Evolutionary conservation across 2,329 filamentous ascomycete species (phyloP).

Genomic region (Microsporum canis): DNA sequence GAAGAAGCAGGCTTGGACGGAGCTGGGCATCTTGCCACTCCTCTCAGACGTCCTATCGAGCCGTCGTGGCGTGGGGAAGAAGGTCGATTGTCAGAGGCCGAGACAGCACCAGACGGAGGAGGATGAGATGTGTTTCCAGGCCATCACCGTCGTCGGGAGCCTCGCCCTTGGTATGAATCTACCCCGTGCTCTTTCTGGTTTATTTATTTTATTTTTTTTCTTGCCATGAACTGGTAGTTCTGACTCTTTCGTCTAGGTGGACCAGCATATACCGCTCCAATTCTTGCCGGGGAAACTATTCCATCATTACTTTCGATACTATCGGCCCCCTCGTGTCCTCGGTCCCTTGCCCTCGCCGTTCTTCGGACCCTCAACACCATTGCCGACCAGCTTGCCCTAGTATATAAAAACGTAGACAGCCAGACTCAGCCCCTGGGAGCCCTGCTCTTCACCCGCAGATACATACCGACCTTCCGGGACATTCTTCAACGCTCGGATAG

Average conservation of each 20-base stretch:
- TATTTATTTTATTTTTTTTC: not conserved
- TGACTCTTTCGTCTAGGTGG: conserved; percentile 47
- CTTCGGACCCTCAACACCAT: conserved; percentile 64
- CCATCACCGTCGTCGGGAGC: conserved; percentile 73
- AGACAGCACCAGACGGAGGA: conserved; percentile 40
- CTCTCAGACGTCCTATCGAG: conserved; percentile 40
- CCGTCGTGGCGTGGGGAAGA: conserved; percentile 31
- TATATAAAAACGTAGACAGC: conserved; percentile 36
- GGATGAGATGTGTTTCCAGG: conserved; percentile 60
- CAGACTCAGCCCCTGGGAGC: conserved; percentile 47
- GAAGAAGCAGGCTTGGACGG: conserved; percentile 70
- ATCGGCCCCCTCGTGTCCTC: conserved; percentile 52
- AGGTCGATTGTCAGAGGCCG: conserved; percentile 19
- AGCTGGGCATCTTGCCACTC: conserved; percentile 50
- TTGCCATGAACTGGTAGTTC: not conserved
- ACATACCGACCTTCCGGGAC: conserved; percentile 51
- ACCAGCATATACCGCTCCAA: conserved; percentile 61
- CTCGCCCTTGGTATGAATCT: conserved; percentile 61
- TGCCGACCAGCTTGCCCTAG: conserved; percentile 51
- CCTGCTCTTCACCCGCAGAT: conserved; percentile 50
- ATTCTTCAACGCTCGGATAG: conserved; percentile 53
- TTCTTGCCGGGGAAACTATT: conserved; percentile 58
- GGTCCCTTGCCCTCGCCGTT: conserved; percentile 59
- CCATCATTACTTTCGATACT: conserved; percentile 58
- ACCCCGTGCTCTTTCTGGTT: not conserved